Conservation (phyloP, 306 rosid genomes). For the Fragaria vesca region DNA sequence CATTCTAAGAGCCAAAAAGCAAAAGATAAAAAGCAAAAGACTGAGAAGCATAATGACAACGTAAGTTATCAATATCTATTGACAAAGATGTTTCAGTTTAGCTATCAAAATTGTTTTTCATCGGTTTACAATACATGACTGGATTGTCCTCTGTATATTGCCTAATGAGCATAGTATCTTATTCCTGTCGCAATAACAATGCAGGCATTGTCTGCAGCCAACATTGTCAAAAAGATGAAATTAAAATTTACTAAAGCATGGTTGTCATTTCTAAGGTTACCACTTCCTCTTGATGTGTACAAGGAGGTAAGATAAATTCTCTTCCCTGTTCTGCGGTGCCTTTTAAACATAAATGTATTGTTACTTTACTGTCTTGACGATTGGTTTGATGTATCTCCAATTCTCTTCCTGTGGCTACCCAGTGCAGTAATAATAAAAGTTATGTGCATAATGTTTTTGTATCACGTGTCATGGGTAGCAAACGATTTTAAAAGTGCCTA, state of each 20-base stretch:
- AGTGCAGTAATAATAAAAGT: background rate
- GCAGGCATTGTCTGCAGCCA: constrained; percentile 58
- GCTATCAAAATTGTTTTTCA: constrained; percentile 5
- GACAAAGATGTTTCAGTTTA: constrained; percentile 20
- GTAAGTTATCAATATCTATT: constrained; percentile 34
- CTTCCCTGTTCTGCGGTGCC: background rate
- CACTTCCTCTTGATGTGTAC: constrained; percentile 86
- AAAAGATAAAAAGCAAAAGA: constrained; percentile 45
- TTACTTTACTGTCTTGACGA: background rate
- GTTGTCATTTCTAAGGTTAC: constrained; percentile 71
- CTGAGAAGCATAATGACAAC: constrained; percentile 39
- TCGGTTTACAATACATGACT: background rate
- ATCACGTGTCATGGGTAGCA: background rate
- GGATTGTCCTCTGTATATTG: constrained; percentile 2
- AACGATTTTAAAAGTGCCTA: background rate
- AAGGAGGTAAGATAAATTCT: constrained; percentile 61
- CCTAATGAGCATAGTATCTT: background rate
- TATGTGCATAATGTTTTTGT: background rate
- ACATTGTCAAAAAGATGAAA: constrained; percentile 66
- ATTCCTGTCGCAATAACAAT: constrained; percentile 22
- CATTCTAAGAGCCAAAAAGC: constrained; percentile 40
- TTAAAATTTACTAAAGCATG: constrained; percentile 89
- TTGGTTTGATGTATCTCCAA: background rate
- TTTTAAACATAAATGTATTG: too few relatives aligned
- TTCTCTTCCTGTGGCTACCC: background rate